Evolutionary conservation across 768 basidiomycete genomes (phyloP).

Genomic region (Imleria badia): DNA sequence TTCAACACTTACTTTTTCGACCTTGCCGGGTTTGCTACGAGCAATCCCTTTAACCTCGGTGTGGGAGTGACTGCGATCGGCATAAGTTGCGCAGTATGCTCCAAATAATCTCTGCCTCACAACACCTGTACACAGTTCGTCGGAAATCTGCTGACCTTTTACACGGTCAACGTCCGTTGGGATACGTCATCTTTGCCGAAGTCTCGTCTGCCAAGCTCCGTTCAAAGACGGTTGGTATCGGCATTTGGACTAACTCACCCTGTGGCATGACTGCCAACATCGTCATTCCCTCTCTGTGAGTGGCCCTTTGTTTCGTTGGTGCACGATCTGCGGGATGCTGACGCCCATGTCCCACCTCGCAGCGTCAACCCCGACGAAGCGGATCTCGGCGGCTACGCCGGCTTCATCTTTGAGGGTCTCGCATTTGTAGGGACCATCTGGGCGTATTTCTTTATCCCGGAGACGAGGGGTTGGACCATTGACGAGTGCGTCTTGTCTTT

Average conservation of each 20-base stretch:
- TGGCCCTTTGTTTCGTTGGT: neutral
- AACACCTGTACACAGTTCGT: constrained; percentile 11
- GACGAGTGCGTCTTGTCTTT: constrained; percentile 19
- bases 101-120: neutral
- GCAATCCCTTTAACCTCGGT: constrained; percentile 34
- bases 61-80: constrained; percentile 28
- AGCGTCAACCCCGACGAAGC: constrained; percentile 31
- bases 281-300: constrained; percentile 30
- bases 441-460: constrained; percentile 29
- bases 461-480: constrained; percentile 27
- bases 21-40: constrained; percentile 31
- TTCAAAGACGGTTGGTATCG: constrained; percentile 29
- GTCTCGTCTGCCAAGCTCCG: constrained; percentile 31
- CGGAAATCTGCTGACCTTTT: constrained; percentile 28
- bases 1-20: constrained; percentile 37
- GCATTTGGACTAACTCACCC: constrained; percentile 26
- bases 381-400: constrained; percentile 29
- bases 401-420: constrained; percentile 29
- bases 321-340: neutral
- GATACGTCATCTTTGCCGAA: constrained; percentile 29
- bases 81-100: constrained; percentile 1
- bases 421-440: constrained; percentile 21
- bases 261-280: constrained; percentile 28
- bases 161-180: constrained; percentile 27
- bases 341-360: neutral